Evolutionary conservation across 306 rosid genomes (phyloP).

Genomic region (Acacia crassicarpa): DNA sequence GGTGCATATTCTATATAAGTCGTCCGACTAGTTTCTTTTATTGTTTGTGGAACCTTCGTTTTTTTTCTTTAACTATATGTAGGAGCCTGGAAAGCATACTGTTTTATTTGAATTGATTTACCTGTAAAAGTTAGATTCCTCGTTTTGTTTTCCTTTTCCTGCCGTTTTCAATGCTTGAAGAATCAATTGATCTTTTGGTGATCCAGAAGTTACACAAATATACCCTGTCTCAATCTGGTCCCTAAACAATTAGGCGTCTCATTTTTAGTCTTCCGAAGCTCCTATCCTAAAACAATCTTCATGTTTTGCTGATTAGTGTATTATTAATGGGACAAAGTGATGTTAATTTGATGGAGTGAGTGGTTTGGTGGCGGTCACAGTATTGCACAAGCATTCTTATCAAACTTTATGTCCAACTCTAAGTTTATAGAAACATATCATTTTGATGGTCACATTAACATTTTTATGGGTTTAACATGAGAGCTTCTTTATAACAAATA

Average conservation of each 20-base stretch:
- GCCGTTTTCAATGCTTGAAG: neutral
- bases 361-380: neutral
- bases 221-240: neutral
- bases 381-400: neutral
- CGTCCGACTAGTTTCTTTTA: neutral
- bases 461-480: neutral
- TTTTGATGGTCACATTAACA: neutral
- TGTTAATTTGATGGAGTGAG: neutral
- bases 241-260: neutral
- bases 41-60: neutral
- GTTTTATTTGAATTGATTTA: neutral
- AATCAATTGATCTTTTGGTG: neutral
- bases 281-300: neutral
- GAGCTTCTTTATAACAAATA: neutral
- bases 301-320: neutral
- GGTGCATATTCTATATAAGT: constrained; percentile 5
- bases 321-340: neutral
- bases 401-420: neutral
- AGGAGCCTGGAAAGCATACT: neutral
- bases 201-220: neutral
- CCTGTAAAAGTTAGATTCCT: neutral
- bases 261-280: neutral
- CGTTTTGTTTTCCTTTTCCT: neutral
- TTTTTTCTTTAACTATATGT: neutral
- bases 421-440: neutral